Base-by-base conservation (phyloP, 148 eudicot genomes). In the Rhododendron ferrugineum region DNA sequence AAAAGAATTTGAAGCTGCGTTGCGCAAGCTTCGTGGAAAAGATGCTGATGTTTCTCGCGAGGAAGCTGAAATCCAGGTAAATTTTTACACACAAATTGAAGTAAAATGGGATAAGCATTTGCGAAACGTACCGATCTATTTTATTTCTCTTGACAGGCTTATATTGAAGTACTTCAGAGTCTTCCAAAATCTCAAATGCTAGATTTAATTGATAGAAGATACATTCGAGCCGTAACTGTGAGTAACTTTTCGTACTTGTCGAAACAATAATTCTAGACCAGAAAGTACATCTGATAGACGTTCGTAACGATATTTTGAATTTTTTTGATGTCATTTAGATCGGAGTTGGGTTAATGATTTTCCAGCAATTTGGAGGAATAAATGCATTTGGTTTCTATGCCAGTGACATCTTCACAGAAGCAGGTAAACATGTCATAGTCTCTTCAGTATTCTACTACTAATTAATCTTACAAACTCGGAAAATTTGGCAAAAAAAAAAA, bases 281-380 rank as follows among this genome's bases (percentile, higher is more conserved):
- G 5, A 10, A 23, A 7, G 6, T 28, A 26, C 14, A 68, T 68
- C 1, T 0, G 36, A 68, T 68, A 28, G 74, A 68, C 16, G 4
- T 4, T 3, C 6, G 4, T 28, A 28, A 68, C 0, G 74, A 28
- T 28, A 4, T 68, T 68, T 68, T 1, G 6, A 68, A 6, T 68
- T 72, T 66, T 37, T 20, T 52, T 72, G 37, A 6, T 80, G 30
- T 5, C 79, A 42, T 85, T 84, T 79, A 96, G 98, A 90, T 96
- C 66, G 98, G 93, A 34, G 93, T 93, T n/a, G 98, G 98, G 79
- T 79, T 96, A 72, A 96, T 96, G 98, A 87, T 93, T 32, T 93
- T 91, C 82, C 98, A 96, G 85, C 98, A 96, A 89, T 89, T 90
- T 86, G 95, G 92, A 83, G 98, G 98, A 77, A 91, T 92, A 78